Conservation (phyloP, 2,329 filamentous ascomycete species). For the Fusarium compactum region DNA sequence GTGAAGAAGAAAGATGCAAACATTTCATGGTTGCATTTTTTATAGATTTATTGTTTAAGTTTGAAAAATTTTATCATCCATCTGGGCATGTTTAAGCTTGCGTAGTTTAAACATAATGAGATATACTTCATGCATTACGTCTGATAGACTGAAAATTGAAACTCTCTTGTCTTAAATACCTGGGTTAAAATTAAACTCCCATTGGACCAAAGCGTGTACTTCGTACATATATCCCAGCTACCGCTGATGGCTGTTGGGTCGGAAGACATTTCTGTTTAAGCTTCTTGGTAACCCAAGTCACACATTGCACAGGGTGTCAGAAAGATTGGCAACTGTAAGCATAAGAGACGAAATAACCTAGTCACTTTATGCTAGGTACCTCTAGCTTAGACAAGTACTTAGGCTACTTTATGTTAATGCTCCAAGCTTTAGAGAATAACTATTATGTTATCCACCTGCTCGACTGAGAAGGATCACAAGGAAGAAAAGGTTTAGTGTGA, state of each 20-base stretch:
- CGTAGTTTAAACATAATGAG: background rate
- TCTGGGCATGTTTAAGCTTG: background rate
- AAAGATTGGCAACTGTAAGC: no score
- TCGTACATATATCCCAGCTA: no score
- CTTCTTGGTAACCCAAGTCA: background rate
- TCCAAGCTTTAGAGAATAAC: no score
- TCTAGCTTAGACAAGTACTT: no score
- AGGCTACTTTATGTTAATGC: no score
- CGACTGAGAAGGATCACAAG: background rate
- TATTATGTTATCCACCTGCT: no score
- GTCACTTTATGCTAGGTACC: no score
- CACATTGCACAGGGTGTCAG: no score
- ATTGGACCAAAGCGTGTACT: background rate
- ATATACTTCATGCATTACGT: background rate
- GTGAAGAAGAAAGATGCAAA: background rate
- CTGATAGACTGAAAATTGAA: background rate
- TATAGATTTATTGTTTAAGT: background rate
- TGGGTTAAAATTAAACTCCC: background rate
- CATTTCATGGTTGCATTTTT: background rate
- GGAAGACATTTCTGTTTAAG: background rate
- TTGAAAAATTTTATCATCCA: background rate
- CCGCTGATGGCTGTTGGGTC: background rate
- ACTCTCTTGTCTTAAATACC: background rate
- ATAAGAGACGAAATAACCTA: no score
- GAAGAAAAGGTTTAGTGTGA: background rate